These are phyloP conservation scores for Cytospora chrysosperma DNA, from an alignment of 2,329 filamentous ascomycete species.

Conservation along the genomic window DNA sequence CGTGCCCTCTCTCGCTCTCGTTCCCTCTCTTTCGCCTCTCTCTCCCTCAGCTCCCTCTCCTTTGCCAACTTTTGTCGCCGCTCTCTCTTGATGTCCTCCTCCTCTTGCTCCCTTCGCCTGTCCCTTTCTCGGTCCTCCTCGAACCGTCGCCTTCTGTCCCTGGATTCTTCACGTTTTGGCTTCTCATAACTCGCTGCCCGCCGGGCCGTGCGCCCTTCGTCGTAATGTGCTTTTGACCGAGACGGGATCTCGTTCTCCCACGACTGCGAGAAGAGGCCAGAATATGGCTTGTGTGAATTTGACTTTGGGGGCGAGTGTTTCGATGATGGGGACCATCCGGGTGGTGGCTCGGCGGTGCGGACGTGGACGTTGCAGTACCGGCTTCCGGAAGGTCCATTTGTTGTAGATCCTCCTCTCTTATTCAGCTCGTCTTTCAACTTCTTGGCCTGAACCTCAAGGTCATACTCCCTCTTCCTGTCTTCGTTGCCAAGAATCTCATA, in stretches of 20 bases:
- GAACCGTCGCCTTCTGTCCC: constrained; percentile 30
- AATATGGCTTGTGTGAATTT: constrained; percentile 34
- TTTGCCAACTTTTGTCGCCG: constrained; percentile 41
- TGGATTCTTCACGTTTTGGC: constrained; percentile 26
- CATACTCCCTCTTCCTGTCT: constrained; percentile 69
- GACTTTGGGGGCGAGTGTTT: constrained; percentile 30
- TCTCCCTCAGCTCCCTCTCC: constrained; percentile 33
- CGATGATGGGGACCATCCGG: constrained; percentile 33
- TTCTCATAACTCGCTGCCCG: constrained; percentile 48
- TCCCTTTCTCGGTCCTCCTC: constrained; percentile 33
- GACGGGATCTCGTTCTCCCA: constrained; percentile 48
- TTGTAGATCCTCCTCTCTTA: constrained; percentile 44
- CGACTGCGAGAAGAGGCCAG: constrained; percentile 37
- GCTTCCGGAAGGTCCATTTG: constrained; percentile 40
- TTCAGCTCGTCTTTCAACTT: constrained; percentile 58
- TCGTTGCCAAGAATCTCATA: constrained; percentile 89
- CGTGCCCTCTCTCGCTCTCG: constrained; percentile 33
- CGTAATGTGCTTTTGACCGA: constrained; percentile 40
- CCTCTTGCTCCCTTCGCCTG: constrained; percentile 33
- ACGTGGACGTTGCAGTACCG: constrained; percentile 45
- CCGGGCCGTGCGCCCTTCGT: constrained; percentile 42
- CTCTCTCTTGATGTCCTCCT: constrained; percentile 21
- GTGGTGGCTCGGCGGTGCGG: constrained; percentile 50
- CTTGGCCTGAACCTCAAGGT: constrained; percentile 68
- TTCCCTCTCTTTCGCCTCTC: constrained; percentile 36